Base-by-base conservation (phyloP, 1,284 basidiomycete species). In the Ganoderma multipileum region DNA sequence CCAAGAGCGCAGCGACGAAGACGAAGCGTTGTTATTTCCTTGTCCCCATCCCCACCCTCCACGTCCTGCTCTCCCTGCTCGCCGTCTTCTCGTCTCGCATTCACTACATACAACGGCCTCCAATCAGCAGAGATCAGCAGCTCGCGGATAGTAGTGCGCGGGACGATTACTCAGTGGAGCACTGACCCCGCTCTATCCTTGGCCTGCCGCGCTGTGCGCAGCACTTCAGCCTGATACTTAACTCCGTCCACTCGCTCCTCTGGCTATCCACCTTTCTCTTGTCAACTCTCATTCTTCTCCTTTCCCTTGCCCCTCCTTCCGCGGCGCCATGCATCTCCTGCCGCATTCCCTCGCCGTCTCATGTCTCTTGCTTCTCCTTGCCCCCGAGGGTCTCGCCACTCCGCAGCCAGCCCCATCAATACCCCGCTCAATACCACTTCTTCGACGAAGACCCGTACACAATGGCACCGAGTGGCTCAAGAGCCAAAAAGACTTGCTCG, bases 301-400 rank as follows among this genome's bases (percentile, higher is more conserved):
- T 33, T 61, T 54, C 36, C 64, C 74, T 74, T 72, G 63, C 68
- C 58, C 68, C 3, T 12, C 9, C 38, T n/a, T n/a, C 60, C 42
- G 61, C 44, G n/a, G n/a, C n/a, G n/a, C 42, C 66, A 76, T 76
- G 75, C 69, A 72, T 64, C 68, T 73, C 23, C 67, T 73, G 14
- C 68, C 74, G 12, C 60, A 75, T 65, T 71, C 75, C 2, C 73
- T 77, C 61, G 73, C 74, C 14, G 58, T 76, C 63, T 70, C 75
- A 41, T 71, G 70, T 66, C 68, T 47, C 7, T n/a, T 75, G 4
- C 71, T 76, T 55, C 69, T 71, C 3, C 55, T 74, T 42, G 70
- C 71, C 20, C 63, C 73, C 28, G 61, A 69, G 33, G 73, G 73
- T 16, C 65, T 75, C n/a, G 76, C 77, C 18, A 70, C 73, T 16